These are phyloP conservation scores for Vinca major DNA, from an alignment of 305 asterid genomes.

Conservation along the genomic window DNA sequence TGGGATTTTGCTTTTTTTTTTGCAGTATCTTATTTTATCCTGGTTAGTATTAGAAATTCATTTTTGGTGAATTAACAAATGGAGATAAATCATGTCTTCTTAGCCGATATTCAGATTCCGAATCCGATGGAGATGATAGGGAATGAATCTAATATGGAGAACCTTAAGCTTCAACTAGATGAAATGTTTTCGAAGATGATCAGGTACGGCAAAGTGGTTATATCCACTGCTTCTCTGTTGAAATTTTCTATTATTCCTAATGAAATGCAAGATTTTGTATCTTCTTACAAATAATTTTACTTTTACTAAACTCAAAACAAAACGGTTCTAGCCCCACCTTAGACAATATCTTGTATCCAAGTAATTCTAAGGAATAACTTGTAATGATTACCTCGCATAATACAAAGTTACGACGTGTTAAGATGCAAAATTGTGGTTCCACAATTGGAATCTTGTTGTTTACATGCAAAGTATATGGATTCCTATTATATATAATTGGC, in stretches of 20 bases:
- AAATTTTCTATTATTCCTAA: background rate
- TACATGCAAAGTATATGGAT: too few relatives aligned
- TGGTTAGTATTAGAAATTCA: background rate
- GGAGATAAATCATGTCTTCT: conserved; percentile 37
- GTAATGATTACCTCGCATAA: too few relatives aligned
- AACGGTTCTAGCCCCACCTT: too few relatives aligned
- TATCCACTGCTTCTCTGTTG: background rate
- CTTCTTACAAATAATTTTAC: too few relatives aligned
- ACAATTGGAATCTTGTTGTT: too few relatives aligned
- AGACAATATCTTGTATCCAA: too few relatives aligned
- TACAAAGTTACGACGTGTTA: too few relatives aligned
- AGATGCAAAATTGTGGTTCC: too few relatives aligned
- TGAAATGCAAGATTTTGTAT: too few relatives aligned
- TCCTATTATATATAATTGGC: too few relatives aligned
- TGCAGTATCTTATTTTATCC: background rate
- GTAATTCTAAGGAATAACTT: too few relatives aligned
- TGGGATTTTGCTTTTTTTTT: background rate
- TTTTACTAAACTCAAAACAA: too few relatives aligned
- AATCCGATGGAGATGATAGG: conserved; percentile 26
- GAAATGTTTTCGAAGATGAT: conserved; percentile 40
- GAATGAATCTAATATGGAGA: conserved; percentile 29
- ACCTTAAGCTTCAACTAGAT: conserved; percentile 41
- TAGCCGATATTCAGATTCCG: conserved; percentile 21
- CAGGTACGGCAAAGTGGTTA: conserved; percentile 28
- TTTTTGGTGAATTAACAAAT: conserved; percentile 27